These are phyloP conservation scores for Ascochyta koolunga DNA, from an alignment of 2,329 filamentous ascomycete genomes.

Conservation along the genomic window DNA sequence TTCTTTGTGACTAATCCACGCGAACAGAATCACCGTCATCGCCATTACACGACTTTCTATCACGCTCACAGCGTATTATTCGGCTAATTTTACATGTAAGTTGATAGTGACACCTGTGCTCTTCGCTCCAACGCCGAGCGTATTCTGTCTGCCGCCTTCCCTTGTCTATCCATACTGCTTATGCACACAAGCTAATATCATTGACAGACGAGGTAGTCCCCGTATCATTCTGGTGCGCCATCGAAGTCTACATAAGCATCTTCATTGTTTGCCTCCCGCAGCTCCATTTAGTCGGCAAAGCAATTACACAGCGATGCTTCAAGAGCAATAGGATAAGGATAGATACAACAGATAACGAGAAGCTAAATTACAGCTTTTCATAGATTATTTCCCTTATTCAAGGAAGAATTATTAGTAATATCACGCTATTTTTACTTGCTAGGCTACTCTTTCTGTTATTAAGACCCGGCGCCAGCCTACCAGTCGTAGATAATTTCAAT, in stretches of 20 bases:
- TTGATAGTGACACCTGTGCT: not conserved
- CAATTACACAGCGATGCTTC: not conserved
- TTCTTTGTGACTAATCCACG: not conserved
- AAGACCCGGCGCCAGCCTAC: too few relatives aligned
- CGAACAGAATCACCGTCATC: not conserved
- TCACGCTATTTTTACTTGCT: too few relatives aligned
- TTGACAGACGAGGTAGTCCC: not conserved
- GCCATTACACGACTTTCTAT: not conserved
- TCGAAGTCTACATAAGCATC: not conserved
- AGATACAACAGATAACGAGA: not conserved
- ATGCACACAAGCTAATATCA: not conserved
- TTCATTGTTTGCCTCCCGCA: not conserved
- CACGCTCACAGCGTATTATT: not conserved
- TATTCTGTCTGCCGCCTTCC: not conserved
- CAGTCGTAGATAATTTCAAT: too few relatives aligned
- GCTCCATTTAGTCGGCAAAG: not conserved
- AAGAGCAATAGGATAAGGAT: not conserved
- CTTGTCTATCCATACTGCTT: not conserved
- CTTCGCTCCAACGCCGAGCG: not conserved
- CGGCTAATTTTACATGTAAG: slow-evolving; percentile 1
- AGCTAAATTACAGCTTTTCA: not conserved
- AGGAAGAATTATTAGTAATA: too few relatives aligned
- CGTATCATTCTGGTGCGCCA: not conserved
- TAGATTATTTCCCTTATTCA: too few relatives aligned
- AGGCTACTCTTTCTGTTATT: too few relatives aligned